A percentile compares a stretch with the other conserved stretches of the same genome.
phyloP scores from a whole-genome alignment of 2,329 filamentous ascomycete genomes.

The Calycina herbarum region DNA sequence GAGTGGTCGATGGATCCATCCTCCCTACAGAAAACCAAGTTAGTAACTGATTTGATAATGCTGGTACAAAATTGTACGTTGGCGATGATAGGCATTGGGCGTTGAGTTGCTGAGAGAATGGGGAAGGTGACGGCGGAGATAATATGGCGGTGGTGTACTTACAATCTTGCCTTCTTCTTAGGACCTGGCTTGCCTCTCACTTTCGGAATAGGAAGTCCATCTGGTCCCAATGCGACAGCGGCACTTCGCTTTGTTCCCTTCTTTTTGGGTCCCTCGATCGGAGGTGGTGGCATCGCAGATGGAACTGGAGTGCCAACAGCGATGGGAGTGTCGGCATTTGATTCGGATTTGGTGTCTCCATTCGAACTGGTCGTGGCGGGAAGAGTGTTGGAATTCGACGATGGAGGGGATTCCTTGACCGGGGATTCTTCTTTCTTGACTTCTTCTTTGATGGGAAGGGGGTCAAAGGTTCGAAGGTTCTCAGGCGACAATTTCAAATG shows the following conservation, averaged over 20 bases:
- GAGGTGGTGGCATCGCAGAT: conserved; percentile 56
- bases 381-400: conserved; percentile 38
- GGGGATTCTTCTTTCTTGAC: conserved; percentile 41
- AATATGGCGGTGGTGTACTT: conserved; percentile 47
- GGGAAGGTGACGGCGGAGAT: not conserved
- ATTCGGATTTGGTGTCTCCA: conserved; percentile 58
- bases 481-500: conserved; percentile 54
- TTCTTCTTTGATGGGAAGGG: conserved; percentile 46
- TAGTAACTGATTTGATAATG: conserved; percentile 30
- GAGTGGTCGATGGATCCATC: conserved; percentile 62
- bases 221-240: conserved; percentile 58
- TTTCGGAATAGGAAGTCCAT: conserved; percentile 68
- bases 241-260: conserved; percentile 72
- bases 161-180: conserved; percentile 95
- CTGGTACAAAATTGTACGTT: not conserved
- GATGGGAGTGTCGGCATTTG: conserved; percentile 59
- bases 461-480: conserved; percentile 52
- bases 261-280: conserved; percentile 65
- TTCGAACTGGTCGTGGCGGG: conserved; percentile 43
- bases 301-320: conserved; percentile 56
- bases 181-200: conserved; percentile 85
- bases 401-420: conserved; percentile 43
- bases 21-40: conserved; percentile 48
- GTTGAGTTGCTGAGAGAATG: not conserved
- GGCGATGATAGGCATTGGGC: not conserved